Evolutionary conservation across 306 rosid genomes (phyloP), one percentile per base, ranked within the genome.

Genomic region (Fagus sylvatica): DNA sequence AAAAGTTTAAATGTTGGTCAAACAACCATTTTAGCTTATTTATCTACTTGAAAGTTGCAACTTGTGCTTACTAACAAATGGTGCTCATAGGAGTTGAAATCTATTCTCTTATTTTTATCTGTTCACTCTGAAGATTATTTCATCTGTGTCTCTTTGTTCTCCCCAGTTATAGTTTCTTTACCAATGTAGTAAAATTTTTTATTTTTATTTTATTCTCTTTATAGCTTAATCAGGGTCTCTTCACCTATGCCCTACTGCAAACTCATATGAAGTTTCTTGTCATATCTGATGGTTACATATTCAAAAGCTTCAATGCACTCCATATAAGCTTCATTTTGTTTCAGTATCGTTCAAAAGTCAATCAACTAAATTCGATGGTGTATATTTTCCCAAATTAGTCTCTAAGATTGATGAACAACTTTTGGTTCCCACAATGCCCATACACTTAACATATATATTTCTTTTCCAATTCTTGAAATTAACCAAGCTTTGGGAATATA

Each of bases 21-120:
- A 67, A 51, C 54, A 49, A 51, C 56, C 17, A 76, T 73, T 55
- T 42, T 64, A 71, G 71, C 68, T 69, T 66, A 68, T 49, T 73
- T 7, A 55, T 60, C 77, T 84, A 42, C 41, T 32, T 57, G 41
- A 61, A 61, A 33, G 19, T 33, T 61, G 67, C n/a, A 61, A 61
- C 67, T 11, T 12, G n/a, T 32, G 67, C 9, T 61, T 32, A 13
- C 41, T 61, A 4, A 61, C 34, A 61, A 13, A 61, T 61, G 67
- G 67, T 12, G 67, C 67, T 40, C 2, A 5, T 32, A 30, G 67
- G 67, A 61, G n/a, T 33, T 12, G 34, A 61, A 30, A 13, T 61
- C 39, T 33, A 33, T 33, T 6, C 40, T 30, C 67, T 61, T n/a
- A 33, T 61, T 61, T 57, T 61, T 32, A 8, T 57, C 60, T 19